A percentile compares a stretch with the other conserved stretches of the same genome.
These are phyloP conservation scores for Boletus sp. DNA, from an alignment of 1,284 basidiomycete species.

Conservation along the genomic window DNA sequence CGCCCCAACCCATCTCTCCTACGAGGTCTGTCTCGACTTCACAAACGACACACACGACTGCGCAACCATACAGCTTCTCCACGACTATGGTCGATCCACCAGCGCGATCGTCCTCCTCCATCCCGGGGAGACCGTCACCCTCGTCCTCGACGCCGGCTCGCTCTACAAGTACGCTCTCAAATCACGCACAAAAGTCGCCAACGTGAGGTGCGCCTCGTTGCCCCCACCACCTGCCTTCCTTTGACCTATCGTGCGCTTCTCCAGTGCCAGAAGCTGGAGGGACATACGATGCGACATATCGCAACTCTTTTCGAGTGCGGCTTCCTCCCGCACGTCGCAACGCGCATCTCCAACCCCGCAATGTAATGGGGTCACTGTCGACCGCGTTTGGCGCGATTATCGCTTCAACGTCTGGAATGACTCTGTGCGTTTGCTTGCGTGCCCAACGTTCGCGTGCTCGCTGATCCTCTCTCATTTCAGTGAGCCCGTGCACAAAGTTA, in stretches of 20 bases:
- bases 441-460: conserved; percentile 1
- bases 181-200: conserved; percentile 58
- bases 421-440: conserved; percentile 24
- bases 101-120: conserved; percentile 54
- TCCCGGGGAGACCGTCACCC: conserved; percentile 59
- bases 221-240: conserved; percentile 1
- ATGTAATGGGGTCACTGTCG: conserved; percentile 56
- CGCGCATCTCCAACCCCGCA: conserved; percentile 32
- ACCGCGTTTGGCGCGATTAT: conserved; percentile 63
- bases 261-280: conserved; percentile 62
- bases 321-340: conserved; percentile 29
- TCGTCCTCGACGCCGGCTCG: conserved; percentile 64
- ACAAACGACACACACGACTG: conserved; percentile 64
- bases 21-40: conserved; percentile 65
- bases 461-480: conserved; percentile 13
- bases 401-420: conserved; percentile 57
- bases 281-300: conserved; percentile 60
- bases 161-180: conserved; percentile 68
- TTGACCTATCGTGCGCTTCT: conserved; percentile 3
- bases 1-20: conserved; percentile 42
- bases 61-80: conserved; percentile 59
- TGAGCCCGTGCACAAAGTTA: conserved; percentile 21
- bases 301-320: conserved; percentile 47
- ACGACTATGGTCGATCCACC: conserved; percentile 56
- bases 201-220: conserved; percentile 54